Evolutionary conservation across 2,329 filamentous ascomycete genomes (phyloP).

Genomic region (Mycosphaerelloides madeirae): DNA sequence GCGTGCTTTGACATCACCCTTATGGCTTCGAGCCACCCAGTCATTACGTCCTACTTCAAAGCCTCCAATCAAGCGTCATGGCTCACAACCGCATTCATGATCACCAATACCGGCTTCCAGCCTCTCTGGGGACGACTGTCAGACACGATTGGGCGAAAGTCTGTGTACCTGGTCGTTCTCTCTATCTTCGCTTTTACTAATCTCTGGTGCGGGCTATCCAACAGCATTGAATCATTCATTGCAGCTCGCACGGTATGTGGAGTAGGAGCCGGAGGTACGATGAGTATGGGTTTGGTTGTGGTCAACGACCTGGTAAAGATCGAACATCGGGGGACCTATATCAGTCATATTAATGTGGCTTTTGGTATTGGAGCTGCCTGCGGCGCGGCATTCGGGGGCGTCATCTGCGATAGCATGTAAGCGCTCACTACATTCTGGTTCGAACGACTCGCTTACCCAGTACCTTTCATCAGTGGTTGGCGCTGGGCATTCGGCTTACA

Average conservation of each 20-base stretch:
- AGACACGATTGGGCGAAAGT: conserved; percentile 52
- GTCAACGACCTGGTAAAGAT: conserved; percentile 71
- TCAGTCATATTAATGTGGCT: conserved; percentile 65
- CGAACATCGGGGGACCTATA: conserved; percentile 63
- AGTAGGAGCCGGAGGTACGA: conserved; percentile 66
- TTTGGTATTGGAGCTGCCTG: conserved; percentile 51
- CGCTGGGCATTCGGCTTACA: conserved; percentile 61
- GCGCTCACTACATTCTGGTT: not conserved
- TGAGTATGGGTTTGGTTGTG: conserved; percentile 66
- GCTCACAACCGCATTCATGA: conserved; percentile 73
- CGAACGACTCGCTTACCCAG: not conserved
- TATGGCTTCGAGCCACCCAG: conserved; percentile 68
- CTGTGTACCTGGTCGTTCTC: conserved; percentile 59
- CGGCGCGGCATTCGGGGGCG: conserved; percentile 65
- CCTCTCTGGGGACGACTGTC: conserved; percentile 70
- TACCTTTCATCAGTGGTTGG: conserved; percentile 50
- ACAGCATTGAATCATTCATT: conserved; percentile 65
- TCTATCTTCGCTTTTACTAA: conserved; percentile 61
- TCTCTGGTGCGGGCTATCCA: conserved; percentile 63
- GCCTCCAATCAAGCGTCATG: conserved; percentile 75
- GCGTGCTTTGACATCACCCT: conserved; percentile 70
- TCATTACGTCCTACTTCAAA: conserved; percentile 61
- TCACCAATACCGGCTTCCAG: conserved; percentile 72
- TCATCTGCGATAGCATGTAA: conserved; percentile 60
- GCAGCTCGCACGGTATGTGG: conserved; percentile 66